Percentiles rank a stretch among this genome's conserved stretches.
Evolutionary conservation across 306 rosid species (phyloP).

Genomic region (Betula pendula): DNA sequence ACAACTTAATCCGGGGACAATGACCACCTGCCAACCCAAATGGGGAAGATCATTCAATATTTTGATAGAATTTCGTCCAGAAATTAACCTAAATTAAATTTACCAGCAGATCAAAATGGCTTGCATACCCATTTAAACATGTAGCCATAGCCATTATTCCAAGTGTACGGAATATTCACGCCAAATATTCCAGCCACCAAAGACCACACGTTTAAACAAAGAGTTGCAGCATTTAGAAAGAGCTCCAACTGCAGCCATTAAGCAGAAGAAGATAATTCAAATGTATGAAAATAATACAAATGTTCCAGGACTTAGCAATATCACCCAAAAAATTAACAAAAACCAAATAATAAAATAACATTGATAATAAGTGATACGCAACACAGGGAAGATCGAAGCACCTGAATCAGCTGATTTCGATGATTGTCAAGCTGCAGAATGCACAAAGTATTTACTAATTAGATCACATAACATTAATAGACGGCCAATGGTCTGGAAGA

Average conservation of each 20-base stretch:
- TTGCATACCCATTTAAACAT: conserved; percentile 78
- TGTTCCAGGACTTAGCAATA: neutral
- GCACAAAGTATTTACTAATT: conserved; percentile 6
- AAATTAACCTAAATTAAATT: conserved; percentile 1
- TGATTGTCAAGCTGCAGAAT: conserved; percentile 69
- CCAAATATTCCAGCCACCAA: conserved; percentile 68
- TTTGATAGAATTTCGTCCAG: neutral
- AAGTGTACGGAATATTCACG: conserved; percentile 63
- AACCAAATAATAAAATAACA: neutral
- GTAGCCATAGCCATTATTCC: conserved; percentile 48
- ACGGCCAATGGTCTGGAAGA: neutral
- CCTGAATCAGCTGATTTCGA: conserved; percentile 76
- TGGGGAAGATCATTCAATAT: conserved; percentile 1
- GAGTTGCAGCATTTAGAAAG: conserved; percentile 61
- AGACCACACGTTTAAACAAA: conserved; percentile 53
- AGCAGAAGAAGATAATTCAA: conserved; percentile 10
- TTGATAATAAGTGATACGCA: neutral
- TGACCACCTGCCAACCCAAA: conserved; percentile 53
- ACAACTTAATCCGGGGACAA: conserved; percentile 33
- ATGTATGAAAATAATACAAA: neutral
- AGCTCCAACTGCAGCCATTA: conserved; percentile 66
- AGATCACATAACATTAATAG: conserved; percentile 13
- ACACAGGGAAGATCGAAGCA: conserved; percentile 30
- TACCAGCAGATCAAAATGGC: neutral
- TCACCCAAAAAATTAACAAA: neutral